Percentiles rank a stretch among this genome's conserved stretches.
Conservation (phyloP, 164 flowering plant genomes). For the Houttuynia cordata region DNA sequence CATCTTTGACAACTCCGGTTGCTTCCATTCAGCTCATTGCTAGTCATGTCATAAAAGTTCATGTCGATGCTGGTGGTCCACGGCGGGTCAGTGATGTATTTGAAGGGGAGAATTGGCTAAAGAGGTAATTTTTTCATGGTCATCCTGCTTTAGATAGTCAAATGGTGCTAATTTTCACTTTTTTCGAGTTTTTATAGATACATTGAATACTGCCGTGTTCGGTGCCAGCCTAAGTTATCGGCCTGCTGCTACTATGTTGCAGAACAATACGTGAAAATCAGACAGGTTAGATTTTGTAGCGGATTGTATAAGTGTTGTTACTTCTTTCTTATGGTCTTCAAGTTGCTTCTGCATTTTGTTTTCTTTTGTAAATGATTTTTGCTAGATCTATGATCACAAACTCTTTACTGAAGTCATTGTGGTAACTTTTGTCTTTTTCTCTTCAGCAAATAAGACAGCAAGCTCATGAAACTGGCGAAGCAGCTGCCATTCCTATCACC, state of each 20-base stretch:
- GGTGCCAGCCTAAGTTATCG: slow-evolving; percentile 81
- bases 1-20: neutral
- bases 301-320: neutral
- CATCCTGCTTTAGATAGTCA: neutral
- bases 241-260: slow-evolving; percentile 66
- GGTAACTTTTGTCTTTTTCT: neutral
- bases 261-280: slow-evolving; percentile 78
- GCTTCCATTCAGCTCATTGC: slow-evolving; percentile 58
- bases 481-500: slow-evolving; percentile 88
- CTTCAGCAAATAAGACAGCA: slow-evolving; percentile 85
- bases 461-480: slow-evolving; percentile 88
- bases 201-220: slow-evolving; percentile 69
- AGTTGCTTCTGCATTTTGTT: neutral
- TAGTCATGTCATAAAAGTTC: slow-evolving; percentile 82
- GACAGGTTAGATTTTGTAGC: slow-evolving; percentile 56
- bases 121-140: slow-evolving; percentile 39
- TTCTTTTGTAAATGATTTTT: too few relatives aligned
- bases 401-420: neutral
- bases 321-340: neutral
- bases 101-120: slow-evolving; percentile 95
- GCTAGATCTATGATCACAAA: neutral
- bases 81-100: slow-evolving; percentile 32
- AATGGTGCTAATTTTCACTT: neutral
- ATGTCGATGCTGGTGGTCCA: slow-evolving; percentile 60
- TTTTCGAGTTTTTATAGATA: slow-evolving; percentile 39